These are phyloP conservation scores for Pilasporangium apinafurcum DNA, from an alignment of 352 stramenopile genomes.

Conservation along the genomic window DNA sequence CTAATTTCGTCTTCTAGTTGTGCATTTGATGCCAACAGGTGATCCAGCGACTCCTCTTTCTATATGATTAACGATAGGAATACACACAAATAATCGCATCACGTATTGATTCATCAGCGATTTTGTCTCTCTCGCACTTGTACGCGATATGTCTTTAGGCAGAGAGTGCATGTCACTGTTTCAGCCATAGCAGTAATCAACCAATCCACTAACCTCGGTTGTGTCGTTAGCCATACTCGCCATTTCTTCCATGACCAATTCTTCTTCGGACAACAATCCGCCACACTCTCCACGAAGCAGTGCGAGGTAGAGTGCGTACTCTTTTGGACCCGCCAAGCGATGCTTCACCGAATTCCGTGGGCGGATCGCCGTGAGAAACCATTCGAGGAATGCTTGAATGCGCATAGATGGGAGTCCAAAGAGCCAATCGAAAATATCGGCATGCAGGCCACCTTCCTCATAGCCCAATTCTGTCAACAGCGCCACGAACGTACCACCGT, in stretches of 20 bases:
- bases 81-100: no score
- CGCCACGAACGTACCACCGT: conserved; percentile 19
- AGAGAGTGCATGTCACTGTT: no score
- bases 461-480: conserved; percentile 30
- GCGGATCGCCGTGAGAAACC: conserved; percentile 21
- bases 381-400: conserved; percentile 37
- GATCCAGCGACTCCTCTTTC: conserved; percentile 19
- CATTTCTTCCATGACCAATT: conserved; percentile 13
- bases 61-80: no score
- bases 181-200: not conserved
- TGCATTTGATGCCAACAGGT: conserved; percentile 9
- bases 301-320: conserved; percentile 23
- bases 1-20: conserved; percentile 19
- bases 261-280: conserved; percentile 11
- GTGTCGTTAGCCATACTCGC: conserved; percentile 6
- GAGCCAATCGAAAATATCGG: conserved; percentile 25
- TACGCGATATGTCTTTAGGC: conserved; percentile 2
- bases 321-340: conserved; percentile 8
- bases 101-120: no score
- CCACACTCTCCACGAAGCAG: conserved; percentile 6
- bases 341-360: conserved; percentile 20
- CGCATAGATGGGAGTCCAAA: conserved; percentile 33
- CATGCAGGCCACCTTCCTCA: conserved; percentile 17
- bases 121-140: not conserved
- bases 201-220: not conserved